Conservation (phyloP, 2,329 filamentous ascomycete genomes). For the Arachnopeziza araneosa region DNA sequence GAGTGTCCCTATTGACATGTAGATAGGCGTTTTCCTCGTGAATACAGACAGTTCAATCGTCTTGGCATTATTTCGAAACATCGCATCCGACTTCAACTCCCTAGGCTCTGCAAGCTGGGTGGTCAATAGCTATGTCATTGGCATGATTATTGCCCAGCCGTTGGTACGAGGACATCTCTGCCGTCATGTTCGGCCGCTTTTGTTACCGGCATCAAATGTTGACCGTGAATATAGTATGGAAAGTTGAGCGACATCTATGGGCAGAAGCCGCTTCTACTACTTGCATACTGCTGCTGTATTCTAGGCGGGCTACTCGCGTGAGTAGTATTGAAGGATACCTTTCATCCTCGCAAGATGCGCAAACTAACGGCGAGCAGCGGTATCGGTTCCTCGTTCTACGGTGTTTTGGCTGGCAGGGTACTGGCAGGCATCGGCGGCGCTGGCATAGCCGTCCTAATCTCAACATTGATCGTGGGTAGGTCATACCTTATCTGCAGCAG, state of each 20-base stretch:
- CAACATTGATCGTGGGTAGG: neutral
- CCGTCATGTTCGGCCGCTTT: neutral
- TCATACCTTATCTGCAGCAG: neutral
- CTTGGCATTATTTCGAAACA: neutral
- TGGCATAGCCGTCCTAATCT: neutral
- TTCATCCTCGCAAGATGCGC: neutral
- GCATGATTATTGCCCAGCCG: neutral
- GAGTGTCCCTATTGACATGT: neutral
- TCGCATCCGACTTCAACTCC: neutral
- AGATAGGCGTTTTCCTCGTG: neutral
- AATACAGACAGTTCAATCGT: neutral
- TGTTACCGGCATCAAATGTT: neutral
- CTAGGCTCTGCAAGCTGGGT: neutral
- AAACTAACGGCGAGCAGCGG: neutral
- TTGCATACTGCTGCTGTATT: neutral
- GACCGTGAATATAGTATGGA: neutral
- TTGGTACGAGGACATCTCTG: neutral
- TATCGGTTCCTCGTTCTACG: neutral
- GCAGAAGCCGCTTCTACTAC: neutral
- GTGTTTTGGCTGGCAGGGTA: neutral
- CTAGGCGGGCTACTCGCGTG: neutral
- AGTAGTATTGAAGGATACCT: neutral
- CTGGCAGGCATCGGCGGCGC: neutral
- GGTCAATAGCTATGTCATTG: neutral
- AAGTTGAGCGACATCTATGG: conserved; percentile 4